Evolutionary conservation across 2,329 filamentous ascomycete genomes (phyloP).

Genomic region (Penicillium nordicum): DNA sequence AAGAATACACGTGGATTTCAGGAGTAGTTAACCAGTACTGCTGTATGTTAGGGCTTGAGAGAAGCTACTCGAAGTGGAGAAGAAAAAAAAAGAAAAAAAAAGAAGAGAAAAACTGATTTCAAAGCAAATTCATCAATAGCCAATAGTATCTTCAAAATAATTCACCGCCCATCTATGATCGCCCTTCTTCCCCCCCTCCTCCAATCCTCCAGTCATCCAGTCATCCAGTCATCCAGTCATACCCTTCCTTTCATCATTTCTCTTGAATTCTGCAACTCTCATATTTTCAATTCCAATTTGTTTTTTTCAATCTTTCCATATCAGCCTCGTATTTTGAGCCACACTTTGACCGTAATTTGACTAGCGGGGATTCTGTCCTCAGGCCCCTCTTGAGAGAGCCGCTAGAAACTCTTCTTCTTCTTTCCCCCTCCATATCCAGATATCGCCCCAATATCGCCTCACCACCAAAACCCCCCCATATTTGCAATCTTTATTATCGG

Average conservation of each 20-base stretch:
- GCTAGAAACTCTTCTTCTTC: constrained; percentile 9
- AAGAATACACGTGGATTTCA: background rate
- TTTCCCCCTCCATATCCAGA: constrained; percentile 5
- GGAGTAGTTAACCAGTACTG: no score
- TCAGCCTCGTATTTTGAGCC: constrained; percentile 6
- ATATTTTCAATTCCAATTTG: background rate
- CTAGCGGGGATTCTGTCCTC: constrained; percentile 12
- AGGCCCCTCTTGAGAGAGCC: constrained; percentile 12
- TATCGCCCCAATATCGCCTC: constrained; percentile 1
- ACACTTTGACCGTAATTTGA: constrained; percentile 6
- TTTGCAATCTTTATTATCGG: background rate
- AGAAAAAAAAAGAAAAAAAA: background rate
- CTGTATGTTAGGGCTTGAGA: background rate
- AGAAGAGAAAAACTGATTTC: background rate
- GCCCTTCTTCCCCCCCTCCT: constrained; percentile 6
- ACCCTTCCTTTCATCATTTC: constrained; percentile 3
- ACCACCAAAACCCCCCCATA: background rate
- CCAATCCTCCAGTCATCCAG: background rate
- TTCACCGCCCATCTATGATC: constrained; percentile 12
- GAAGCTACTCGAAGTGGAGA: background rate
- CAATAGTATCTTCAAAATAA: constrained; percentile 7
- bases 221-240: background rate
- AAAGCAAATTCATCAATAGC: background rate
- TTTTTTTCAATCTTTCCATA: background rate
- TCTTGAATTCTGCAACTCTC: background rate